Base-by-base conservation (phyloP, 306 rosid species). In the Hylodesmum podocarpum region DNA sequence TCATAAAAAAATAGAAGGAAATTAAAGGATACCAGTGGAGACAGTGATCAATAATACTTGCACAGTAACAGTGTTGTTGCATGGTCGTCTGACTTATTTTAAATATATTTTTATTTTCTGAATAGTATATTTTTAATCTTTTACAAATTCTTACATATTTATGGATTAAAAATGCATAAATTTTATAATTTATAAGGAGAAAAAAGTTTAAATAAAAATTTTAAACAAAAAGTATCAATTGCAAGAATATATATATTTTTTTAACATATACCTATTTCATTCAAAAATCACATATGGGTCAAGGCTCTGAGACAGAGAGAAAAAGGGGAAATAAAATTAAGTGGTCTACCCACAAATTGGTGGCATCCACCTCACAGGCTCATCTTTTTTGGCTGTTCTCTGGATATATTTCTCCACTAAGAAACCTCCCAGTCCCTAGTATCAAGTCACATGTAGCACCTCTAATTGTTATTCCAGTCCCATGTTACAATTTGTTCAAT, bases 301-400 rank as follows among this genome's bases (percentile, higher is more conserved):
- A 24, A 66, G 41, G 25, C 7, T 8, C 3, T 16, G 12, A 29
- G 73, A 85, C 69, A 62, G 50, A 22, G 8, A 33, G 37, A 33
- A 37, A 55, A 1, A 55, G 1, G 18, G 22, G 54, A 44, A 18
- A 78, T 74, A 53, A 51, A 65, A 18, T 31, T 12, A 73, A 83
- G 88, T 82, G 87, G 79, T 76, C 14, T 25, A 73, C 49, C 79
- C 86, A 83, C 81, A 75, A 31, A 27, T 50, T 70, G 54, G 82
- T 87, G 84, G 68, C 29, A 57, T 84, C 73, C 88, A 76, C 87
- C 82, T 82, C 86, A 86, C 55, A 0, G 18, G 37, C 62, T 21
- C n/a, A 57, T 83, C 22, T 46, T 78, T 70, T 72, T 22, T 54
- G 34, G 41, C 61, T 15, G 5, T 34, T 8, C 29, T 18, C 14